Base-by-base conservation (phyloP, 202 grass and related monocot genomes). In the Musa balbisiana region DNA sequence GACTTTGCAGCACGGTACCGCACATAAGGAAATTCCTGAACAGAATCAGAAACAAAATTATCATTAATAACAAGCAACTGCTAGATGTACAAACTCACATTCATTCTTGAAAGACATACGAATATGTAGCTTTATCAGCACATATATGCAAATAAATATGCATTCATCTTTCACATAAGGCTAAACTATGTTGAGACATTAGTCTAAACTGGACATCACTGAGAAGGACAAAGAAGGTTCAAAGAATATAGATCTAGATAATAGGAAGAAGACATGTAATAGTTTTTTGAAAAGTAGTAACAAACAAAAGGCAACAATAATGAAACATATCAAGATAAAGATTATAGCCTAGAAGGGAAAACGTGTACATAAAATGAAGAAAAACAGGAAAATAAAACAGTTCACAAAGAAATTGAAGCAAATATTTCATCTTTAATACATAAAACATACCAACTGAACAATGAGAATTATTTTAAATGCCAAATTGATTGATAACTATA, bases 1-100 rank as follows among this genome's bases (percentile, higher is more conserved):
- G 83, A 76, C 87, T 91, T 97, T 51, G 93, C 86, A 10, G 88
- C 93, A 21, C 84, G 93, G 55, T 75, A 75, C 16, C 73, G 73
- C 13, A 75, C 55, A 49, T 49, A 75, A 62, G 73, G 73, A 75
- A 60, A 75, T 59, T 75, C 73, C 73, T 75, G 21, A 53, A 52
- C 8, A 62, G 24, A 74, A 60, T 9, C n/a, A 43, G 67, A 11
- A 71, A 9, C 8, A 69, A 33, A 49, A 20, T 10, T 15, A 71
- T 51, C 8, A 12, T 11, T 64, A 22, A 12, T 64, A 24, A 24
- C 15, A 64, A 13, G 21, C 10, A 22, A 2, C 24, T 26, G 5
- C 6, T 12, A 24, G 15, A 25, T 64, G 22, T 64, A 64, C 5
- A 6, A 12, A 60, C 17, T 19, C 8, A 1, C 3, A 16, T 60